Conservation (phyloP, 1,284 basidiomycete genomes). For the Wolfiporia cocos region DNA sequence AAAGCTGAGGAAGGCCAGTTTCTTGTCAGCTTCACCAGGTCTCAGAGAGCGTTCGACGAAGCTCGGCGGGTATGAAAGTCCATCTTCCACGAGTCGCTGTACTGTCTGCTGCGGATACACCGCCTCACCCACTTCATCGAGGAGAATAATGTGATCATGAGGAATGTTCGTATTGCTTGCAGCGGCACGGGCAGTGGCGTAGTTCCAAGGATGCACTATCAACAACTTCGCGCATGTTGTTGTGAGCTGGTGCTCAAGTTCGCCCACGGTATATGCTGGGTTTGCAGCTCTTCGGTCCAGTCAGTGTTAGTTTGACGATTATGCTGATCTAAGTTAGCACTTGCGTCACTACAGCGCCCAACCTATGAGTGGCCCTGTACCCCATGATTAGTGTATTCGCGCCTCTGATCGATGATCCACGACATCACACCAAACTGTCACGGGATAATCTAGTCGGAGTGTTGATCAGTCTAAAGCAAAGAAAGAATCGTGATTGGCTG, state of each 20-base stretch:
- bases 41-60: conserved; percentile 47
- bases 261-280: conserved; percentile 61
- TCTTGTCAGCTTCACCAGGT: conserved; percentile 60
- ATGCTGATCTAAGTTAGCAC: too few relatives aligned
- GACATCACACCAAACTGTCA: conserved; percentile 45
- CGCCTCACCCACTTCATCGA: conserved; percentile 28
- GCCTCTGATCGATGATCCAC: not conserved
- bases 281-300: conserved; percentile 47
- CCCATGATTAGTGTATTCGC: not conserved
- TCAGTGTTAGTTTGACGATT: too few relatives aligned
- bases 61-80: conserved; percentile 32
- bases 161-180: conserved; percentile 47
- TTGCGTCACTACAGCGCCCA: conserved; percentile 61
- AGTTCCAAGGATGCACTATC: conserved; percentile 48
- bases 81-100: conserved; percentile 49
- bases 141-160: conserved; percentile 46
- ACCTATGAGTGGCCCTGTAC: conserved; percentile 54
- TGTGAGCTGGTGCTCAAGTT: conserved; percentile 58
- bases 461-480: too few relatives aligned
- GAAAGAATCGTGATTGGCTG: too few relatives aligned
- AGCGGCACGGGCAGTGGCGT: conserved; percentile 45
- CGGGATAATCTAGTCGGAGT: conserved; percentile 55
- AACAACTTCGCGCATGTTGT: conserved; percentile 51
- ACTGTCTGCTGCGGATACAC: conserved; percentile 29
- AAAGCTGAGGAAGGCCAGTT: conserved; percentile 71